phyloP scores from a whole-genome alignment of 2,329 filamentous ascomycete species.

The Fusarium sp. region DNA sequence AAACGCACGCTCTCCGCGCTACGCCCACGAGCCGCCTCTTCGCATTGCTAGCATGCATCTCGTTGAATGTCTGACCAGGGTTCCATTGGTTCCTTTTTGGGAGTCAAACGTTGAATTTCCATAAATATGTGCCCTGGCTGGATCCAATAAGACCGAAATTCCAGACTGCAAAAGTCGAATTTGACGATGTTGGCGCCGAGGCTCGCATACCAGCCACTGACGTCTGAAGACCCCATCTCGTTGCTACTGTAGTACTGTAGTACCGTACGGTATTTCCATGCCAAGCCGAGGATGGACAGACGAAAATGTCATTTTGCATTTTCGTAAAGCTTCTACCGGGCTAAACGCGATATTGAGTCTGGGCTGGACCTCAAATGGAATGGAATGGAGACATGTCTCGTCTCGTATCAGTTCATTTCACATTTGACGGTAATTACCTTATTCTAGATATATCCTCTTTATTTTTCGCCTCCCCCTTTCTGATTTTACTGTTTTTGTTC shows the following conservation, averaged over 20 bases:
- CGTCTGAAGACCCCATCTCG: slow-evolving; percentile 19
- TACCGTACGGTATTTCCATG: not conserved
- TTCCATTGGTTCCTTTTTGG: slow-evolving; percentile 17
- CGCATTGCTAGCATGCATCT: slow-evolving; percentile 23
- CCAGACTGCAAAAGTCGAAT: slow-evolving; percentile 10
- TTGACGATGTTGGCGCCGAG: slow-evolving; percentile 7
- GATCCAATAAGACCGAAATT: slow-evolving; percentile 30
- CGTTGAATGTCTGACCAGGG: slow-evolving; percentile 12
- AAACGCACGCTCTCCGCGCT: slow-evolving; percentile 24
- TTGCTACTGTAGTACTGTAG: not conserved
- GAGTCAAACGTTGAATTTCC: not conserved
- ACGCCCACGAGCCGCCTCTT: slow-evolving; percentile 28
- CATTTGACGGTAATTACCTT: not conserved
- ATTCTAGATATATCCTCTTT: not conserved
- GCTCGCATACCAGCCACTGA: slow-evolving; percentile 35
- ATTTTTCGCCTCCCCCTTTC: slow-evolving; percentile 29
- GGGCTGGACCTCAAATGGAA: slow-evolving; percentile 3
- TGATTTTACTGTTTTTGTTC: not conserved
- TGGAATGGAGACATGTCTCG: slow-evolving; percentile 24
- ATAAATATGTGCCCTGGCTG: slow-evolving; percentile 4
- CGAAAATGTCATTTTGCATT: not conserved
- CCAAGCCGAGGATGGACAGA: slow-evolving; percentile 3
- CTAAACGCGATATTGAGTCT: slow-evolving; percentile 6
- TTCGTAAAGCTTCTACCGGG: slow-evolving; percentile 8
- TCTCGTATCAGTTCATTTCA: slow-evolving; percentile 12